Conservation (phyloP, 2,329 filamentous ascomycete genomes). For the Epichloe gansuensis region DNA sequence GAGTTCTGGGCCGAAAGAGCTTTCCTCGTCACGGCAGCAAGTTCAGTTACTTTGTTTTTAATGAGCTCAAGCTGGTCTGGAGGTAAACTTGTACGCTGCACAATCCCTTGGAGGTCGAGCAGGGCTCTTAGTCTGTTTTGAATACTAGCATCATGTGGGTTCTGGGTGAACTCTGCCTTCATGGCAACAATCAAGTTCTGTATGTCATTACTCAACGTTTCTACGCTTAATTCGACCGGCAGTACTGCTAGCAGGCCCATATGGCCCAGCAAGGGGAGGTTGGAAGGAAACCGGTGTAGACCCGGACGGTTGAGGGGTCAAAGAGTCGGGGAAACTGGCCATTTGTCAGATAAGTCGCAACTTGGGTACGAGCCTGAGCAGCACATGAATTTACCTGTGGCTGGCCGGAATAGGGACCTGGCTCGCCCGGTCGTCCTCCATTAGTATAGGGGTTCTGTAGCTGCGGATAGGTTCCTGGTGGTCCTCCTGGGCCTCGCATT, state of each 20-base stretch:
- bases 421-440: slow-evolving; percentile 17
- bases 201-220: slow-evolving; percentile 73
- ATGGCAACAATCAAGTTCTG: slow-evolving; percentile 62
- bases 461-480: slow-evolving; percentile 14
- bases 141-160: slow-evolving; percentile 62
- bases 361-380: neutral
- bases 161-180: slow-evolving; percentile 62
- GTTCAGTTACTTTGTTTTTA: slow-evolving; percentile 70
- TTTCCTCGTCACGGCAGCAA: slow-evolving; percentile 52
- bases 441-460: slow-evolving; percentile 19
- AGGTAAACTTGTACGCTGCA: slow-evolving; percentile 67
- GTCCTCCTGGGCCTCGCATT: slow-evolving; percentile 18
- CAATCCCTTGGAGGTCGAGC: slow-evolving; percentile 62
- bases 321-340: slow-evolving; percentile 24
- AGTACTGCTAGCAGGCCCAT: slow-evolving; percentile 20
- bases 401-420: slow-evolving; percentile 13
- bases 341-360: neutral
- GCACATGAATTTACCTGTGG: slow-evolving; percentile 15
- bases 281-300: slow-evolving; percentile 28
- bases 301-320: slow-evolving; percentile 26
- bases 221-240: slow-evolving; percentile 47
- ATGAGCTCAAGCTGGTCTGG: slow-evolving; percentile 74
- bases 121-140: slow-evolving; percentile 75
- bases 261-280: slow-evolving; percentile 27
- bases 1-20: slow-evolving; percentile 30